These are phyloP conservation scores for Phycomyces blakesleeanus DNA, from an alignment of 192 early-diverging fungal genomes.

Conservation along the genomic window DNA sequence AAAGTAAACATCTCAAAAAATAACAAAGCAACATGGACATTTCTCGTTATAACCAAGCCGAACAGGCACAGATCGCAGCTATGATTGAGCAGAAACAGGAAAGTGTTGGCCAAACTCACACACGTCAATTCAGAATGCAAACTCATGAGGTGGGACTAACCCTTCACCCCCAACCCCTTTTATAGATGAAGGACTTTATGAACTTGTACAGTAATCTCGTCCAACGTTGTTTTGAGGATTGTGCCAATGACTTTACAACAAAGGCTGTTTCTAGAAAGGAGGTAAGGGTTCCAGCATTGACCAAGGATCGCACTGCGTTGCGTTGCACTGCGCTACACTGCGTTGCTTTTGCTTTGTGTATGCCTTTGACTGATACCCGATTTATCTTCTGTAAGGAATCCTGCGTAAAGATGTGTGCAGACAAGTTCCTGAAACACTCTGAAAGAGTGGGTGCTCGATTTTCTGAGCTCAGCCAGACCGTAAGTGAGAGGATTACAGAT, in stretches of 20 bases:
- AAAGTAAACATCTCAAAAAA: not conserved
- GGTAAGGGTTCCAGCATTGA: conserved; percentile 37
- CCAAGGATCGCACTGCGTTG: not conserved
- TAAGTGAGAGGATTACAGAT: conserved; percentile 37
- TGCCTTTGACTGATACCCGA: not conserved
- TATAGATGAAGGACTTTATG: conserved; percentile 85
- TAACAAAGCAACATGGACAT: conserved; percentile 58
- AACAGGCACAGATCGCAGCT: conserved; percentile 75
- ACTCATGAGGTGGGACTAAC: too few species aligned
- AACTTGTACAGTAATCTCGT: conserved; percentile 81
- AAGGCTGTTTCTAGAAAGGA: conserved; percentile 85
- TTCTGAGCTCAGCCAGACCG: conserved; percentile 57
- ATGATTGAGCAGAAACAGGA: conserved; percentile 94
- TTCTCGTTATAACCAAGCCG: conserved; percentile 60
- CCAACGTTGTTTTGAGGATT: conserved; percentile 90
- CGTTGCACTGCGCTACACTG: too few species aligned
- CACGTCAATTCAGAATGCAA: not conserved
- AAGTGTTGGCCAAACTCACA: conserved; percentile 1
- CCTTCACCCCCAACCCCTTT: too few species aligned
- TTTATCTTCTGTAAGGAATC: conserved; percentile 49
- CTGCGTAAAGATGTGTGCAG: conserved; percentile 83
- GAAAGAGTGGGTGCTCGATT: conserved; percentile 86
- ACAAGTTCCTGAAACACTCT: conserved; percentile 95
- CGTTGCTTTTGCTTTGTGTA: too few species aligned
- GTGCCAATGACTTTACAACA: conserved; percentile 91